These are phyloP conservation scores for Lathyrus sativus DNA, from an alignment of 306 rosid genomes.

Conservation along the genomic window DNA sequence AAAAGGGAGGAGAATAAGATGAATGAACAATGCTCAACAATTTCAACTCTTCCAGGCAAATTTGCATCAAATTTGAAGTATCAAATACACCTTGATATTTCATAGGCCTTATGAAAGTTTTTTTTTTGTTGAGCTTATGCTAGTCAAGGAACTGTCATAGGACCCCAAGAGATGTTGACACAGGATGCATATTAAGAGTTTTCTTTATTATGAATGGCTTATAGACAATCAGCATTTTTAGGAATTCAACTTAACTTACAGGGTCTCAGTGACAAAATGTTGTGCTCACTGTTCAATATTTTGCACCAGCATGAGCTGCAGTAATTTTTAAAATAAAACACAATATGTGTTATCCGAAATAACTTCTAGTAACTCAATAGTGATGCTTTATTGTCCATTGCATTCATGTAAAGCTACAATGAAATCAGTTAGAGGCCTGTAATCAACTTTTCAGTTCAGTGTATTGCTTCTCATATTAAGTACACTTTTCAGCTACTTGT, in stretches of 20 bases:
- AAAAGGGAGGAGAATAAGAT: conserved; percentile 8
- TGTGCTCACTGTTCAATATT: neutral
- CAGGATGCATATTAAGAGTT: neutral
- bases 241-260: conserved; percentile 5
- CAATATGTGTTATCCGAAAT: conserved; percentile 1
- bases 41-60: conserved; percentile 10
- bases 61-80: neutral
- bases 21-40: conserved; percentile 5
- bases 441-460: conserved; percentile 5
- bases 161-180: conserved; percentile 10
- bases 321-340: conserved; percentile 10
- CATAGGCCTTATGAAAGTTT: neutral
- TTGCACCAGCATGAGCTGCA: neutral
- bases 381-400: conserved; percentile 25
- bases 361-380: neutral
- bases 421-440: conserved; percentile 26
- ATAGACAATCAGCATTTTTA: conserved; percentile 4
- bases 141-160: neutral
- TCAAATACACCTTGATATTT: conserved; percentile 12
- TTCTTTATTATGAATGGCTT: conserved; percentile 6
- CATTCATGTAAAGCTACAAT: conserved; percentile 21
- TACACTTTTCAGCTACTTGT: conserved; percentile 14
- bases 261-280: neutral
- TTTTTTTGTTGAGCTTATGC: conserved; percentile 1
- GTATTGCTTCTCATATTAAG: conserved; percentile 22